Evolutionary conservation across 2,329 filamentous ascomycete species (phyloP).

Genomic region (Aschersonia sp.): DNA sequence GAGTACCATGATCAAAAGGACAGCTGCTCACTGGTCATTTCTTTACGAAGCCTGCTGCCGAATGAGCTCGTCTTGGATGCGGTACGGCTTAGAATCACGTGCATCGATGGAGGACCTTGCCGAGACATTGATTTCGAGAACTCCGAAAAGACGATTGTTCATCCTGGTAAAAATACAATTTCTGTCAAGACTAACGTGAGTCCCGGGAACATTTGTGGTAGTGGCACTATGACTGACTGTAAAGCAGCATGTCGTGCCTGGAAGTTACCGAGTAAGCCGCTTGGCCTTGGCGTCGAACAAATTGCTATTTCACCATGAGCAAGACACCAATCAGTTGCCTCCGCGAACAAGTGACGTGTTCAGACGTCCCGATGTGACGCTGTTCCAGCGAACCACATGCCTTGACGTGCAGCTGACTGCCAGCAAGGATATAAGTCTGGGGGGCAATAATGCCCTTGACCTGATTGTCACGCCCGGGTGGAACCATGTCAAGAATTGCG

Average conservation of each 20-base stretch:
- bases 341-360: slow-evolving; percentile 36
- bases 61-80: slow-evolving; percentile 54
- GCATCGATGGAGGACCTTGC: slow-evolving; percentile 35
- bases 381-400: slow-evolving; percentile 56
- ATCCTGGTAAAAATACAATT: slow-evolving; percentile 33
- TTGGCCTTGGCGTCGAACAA: slow-evolving; percentile 51
- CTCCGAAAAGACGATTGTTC: slow-evolving; percentile 14
- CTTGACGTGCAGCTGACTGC: slow-evolving; percentile 55
- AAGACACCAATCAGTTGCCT: slow-evolving; percentile 33
- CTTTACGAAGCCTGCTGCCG: slow-evolving; percentile 56
- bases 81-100: slow-evolving; percentile 48
- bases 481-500: slow-evolving; percentile 49
- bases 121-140: slow-evolving; percentile 38
- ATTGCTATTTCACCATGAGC: slow-evolving; percentile 50
- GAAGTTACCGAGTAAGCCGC: slow-evolving; percentile 61
- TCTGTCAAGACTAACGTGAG: slow-evolving; percentile 21
- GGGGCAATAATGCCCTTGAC: slow-evolving; percentile 64
- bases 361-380: slow-evolving; percentile 46
- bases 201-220: background rate
- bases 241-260: slow-evolving; percentile 47
- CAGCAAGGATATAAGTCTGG: slow-evolving; percentile 61
- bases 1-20: slow-evolving; percentile 58
- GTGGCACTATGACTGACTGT: slow-evolving; percentile 10
- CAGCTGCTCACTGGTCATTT: slow-evolving; percentile 56
- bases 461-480: slow-evolving; percentile 59